A percentile compares a stretch with the other conserved stretches of the same genome.
These are phyloP conservation scores for Linum usitatissimum DNA, from an alignment of 345 rosid species.

Conservation along the genomic window DNA sequence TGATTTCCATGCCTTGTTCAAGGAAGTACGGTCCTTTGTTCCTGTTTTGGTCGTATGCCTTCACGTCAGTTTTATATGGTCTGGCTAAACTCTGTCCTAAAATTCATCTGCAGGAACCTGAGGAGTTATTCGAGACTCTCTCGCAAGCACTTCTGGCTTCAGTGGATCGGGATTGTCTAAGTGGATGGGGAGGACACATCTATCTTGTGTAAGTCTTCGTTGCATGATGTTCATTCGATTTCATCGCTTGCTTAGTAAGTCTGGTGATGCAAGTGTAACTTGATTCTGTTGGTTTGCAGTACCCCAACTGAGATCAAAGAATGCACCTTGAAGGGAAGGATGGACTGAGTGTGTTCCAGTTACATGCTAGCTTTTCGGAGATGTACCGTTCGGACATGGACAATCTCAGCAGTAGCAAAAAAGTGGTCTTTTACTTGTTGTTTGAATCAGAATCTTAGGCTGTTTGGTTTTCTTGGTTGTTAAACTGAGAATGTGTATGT, in stretches of 20 bases:
- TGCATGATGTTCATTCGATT: not conserved
- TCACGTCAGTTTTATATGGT: not conserved
- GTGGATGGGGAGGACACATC: constrained; percentile 99
- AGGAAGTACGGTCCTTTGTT: not conserved
- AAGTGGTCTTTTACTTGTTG: too few relatives aligned
- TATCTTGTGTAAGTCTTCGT: constrained; percentile 73
- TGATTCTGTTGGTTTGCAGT: constrained; percentile 29
- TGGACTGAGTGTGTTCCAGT: constrained; percentile 44
- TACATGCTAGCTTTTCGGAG: not conserved
- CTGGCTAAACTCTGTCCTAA: not conserved
- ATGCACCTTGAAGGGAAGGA: constrained; percentile 88
- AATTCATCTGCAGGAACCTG: constrained; percentile 52
- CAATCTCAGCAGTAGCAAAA: not conserved
- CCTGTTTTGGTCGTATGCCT: not conserved
- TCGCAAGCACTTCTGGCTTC: constrained; percentile 90
- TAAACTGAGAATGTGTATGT: too few relatives aligned
- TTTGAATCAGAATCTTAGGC: not conserved
- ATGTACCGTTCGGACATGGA: not conserved
- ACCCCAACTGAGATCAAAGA: constrained; percentile 80
- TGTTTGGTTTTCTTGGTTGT: not conserved
- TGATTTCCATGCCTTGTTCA: not conserved
- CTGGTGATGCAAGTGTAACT: not conserved
- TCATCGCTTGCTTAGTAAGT: not conserved
- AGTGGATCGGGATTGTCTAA: constrained; percentile 88
- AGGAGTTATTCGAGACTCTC: constrained; percentile 72